Evolutionary conservation across 2,329 filamentous ascomycete genomes (phyloP).

Genomic region (Elsinoe batatas): DNA sequence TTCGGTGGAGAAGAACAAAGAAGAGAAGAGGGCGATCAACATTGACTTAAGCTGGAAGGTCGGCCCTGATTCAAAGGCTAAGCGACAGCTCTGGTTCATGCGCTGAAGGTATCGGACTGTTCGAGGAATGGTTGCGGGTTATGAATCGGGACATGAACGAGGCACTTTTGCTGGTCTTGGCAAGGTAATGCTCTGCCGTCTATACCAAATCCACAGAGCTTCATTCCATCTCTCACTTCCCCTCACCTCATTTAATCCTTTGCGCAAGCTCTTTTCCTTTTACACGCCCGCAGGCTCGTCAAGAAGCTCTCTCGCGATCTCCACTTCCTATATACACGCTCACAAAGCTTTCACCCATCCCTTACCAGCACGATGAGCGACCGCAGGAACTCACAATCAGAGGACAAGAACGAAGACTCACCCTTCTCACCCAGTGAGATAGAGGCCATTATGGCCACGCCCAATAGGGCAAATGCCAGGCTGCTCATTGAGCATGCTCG

Average conservation of each 20-base stretch:
- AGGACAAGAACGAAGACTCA: neutral
- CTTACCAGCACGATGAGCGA: neutral
- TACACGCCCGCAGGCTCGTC: no score
- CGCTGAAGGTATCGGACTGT: constrained; percentile 13
- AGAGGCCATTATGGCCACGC: neutral
- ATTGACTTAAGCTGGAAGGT: constrained; percentile 32
- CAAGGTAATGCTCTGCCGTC: no score
- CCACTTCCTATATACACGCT: no score
- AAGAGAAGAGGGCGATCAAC: constrained; percentile 31
- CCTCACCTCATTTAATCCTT: no score
- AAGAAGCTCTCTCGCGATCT: no score
- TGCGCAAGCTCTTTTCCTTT: no score
- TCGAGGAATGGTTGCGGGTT: no score
- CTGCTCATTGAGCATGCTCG: neutral
- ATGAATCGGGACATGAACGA: no score
- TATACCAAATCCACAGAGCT: no score
- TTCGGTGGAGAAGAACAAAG: constrained; percentile 21
- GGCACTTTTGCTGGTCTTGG: neutral
- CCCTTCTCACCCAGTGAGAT: neutral
- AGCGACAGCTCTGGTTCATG: constrained; percentile 24
- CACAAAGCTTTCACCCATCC: no score
- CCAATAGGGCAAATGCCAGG: neutral
- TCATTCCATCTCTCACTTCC: no score
- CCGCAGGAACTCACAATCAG: neutral
- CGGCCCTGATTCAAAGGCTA: constrained; percentile 19